Conservation (phyloP, 1,284 basidiomycete species). For the Stereum hirsutum region DNA sequence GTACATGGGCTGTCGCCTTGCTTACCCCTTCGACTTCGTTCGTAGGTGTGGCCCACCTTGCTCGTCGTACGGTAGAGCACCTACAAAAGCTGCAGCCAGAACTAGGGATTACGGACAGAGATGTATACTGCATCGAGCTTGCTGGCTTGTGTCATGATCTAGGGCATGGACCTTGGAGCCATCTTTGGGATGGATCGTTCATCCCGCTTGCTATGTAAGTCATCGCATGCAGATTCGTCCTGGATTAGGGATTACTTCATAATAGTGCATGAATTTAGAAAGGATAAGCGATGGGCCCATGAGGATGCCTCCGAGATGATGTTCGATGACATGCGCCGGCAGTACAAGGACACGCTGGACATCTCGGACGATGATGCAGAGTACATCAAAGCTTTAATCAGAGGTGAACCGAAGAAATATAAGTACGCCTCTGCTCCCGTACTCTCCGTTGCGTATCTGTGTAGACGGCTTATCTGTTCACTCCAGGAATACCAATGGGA, state of each 20-base stretch:
- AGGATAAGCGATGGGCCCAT: constrained; percentile 46
- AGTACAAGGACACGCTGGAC: constrained; percentile 38
- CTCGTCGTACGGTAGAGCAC: constrained; percentile 47
- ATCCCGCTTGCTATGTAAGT: constrained; percentile 50
- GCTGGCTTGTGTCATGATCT: constrained; percentile 69
- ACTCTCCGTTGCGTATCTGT: constrained; percentile 5
- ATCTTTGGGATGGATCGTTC: constrained; percentile 62
- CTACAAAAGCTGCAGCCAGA: constrained; percentile 51
- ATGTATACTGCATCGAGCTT: constrained; percentile 58
- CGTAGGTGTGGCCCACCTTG: constrained; percentile 73
- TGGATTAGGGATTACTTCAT: not conserved
- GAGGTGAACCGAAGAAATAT: constrained; percentile 40
- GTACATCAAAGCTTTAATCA: constrained; percentile 66
- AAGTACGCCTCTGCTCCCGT: constrained; percentile 33
- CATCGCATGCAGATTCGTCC: not conserved
- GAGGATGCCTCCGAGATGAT: constrained; percentile 68
- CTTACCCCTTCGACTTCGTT: not conserved
- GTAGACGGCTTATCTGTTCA: too few species aligned
- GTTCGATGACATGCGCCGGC: constrained; percentile 51
- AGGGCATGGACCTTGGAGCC: constrained; percentile 68
- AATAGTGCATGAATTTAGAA: constrained; percentile 17
- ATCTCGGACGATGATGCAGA: constrained; percentile 33
- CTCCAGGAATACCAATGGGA: constrained; percentile 22
- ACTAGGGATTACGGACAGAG: constrained; percentile 55
- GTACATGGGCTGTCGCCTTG: not conserved